Percentiles rank a stretch among this genome's conserved stretches.
phyloP scores from a whole-genome alignment of 2,329 filamentous ascomycete species.

The Fusarium praegraminearum region DNA sequence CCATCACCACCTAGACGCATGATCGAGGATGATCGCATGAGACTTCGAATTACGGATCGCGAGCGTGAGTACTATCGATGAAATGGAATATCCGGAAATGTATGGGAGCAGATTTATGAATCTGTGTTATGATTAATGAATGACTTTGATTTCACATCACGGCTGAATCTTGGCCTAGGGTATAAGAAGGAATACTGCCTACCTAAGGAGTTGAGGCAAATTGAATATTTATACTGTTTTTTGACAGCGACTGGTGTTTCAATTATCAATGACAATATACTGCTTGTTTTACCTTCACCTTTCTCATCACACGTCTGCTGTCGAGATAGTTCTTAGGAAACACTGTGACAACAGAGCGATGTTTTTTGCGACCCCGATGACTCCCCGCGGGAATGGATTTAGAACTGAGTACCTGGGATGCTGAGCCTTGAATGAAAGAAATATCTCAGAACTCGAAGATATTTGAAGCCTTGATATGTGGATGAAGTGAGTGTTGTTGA shows the following conservation, averaged over 20 bases:
- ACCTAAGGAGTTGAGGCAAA: slow-evolving; percentile 32
- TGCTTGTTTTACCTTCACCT: no score
- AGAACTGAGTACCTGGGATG: neutral
- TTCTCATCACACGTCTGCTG: neutral
- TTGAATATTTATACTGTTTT: slow-evolving; percentile 7
- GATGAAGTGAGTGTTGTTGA: neutral
- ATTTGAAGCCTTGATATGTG: neutral
- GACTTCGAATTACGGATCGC: slow-evolving; percentile 53
- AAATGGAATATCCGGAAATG: slow-evolving; percentile 3
- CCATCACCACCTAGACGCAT: slow-evolving; percentile 51
- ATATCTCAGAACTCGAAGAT: neutral
- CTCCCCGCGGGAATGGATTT: neutral
- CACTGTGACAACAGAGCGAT: neutral
- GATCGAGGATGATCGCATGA: slow-evolving; percentile 49
- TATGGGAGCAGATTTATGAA: slow-evolving; percentile 13
- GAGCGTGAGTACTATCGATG: slow-evolving; percentile 50
- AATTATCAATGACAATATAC: neutral
- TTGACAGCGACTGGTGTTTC: neutral
- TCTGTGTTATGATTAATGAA: slow-evolving; percentile 44
- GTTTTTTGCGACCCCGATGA: neutral
- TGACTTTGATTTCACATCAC: slow-evolving; percentile 17
- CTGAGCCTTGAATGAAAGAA: neutral
- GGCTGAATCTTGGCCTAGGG: neutral
- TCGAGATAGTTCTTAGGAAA: neutral
- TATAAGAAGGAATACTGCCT: slow-evolving; percentile 13